Evolutionary conservation across 2,329 filamentous ascomycete genomes (phyloP).

Genomic region (Cryphonectria naterciae): DNA sequence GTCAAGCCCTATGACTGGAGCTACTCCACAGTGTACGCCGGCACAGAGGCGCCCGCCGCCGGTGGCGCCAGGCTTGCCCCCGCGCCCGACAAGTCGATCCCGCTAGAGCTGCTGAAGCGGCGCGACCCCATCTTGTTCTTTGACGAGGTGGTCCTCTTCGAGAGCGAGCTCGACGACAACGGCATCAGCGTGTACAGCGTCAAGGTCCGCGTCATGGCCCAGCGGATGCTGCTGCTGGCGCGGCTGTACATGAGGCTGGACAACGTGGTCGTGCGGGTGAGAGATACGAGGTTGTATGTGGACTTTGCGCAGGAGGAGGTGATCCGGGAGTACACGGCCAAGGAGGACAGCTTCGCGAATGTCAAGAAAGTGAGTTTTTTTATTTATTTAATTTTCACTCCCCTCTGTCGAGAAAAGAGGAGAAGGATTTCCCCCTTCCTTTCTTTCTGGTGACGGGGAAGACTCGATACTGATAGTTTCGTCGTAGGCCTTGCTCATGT

Average conservation of each 20-base stretch:
- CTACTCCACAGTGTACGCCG: constrained; percentile 86
- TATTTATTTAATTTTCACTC: background rate
- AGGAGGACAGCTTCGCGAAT: constrained; percentile 78
- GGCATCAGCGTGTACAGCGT: constrained; percentile 88
- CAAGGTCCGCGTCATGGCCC: constrained; percentile 92
- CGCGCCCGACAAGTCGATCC: constrained; percentile 58
- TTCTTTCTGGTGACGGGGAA: too few species aligned
- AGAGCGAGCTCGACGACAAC: constrained; percentile 97
- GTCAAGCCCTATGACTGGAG: constrained; percentile 99
- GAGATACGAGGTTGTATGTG: constrained; percentile 89
- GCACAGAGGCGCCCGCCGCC: constrained; percentile 54
- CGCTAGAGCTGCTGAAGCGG: constrained; percentile 82
- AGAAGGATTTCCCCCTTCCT: too few species aligned
- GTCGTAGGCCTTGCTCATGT: constrained; percentile 51
- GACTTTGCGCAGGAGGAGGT: constrained; percentile 82
- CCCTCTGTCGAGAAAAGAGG: background rate
- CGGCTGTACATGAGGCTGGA: constrained; percentile 94
- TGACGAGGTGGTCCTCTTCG: constrained; percentile 93
- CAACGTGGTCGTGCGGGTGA: constrained; percentile 81
- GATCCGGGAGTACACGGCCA: constrained; percentile 86
- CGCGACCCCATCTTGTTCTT: constrained; percentile 96
- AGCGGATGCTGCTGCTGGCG: constrained; percentile 80
- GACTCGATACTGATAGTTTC: constrained; percentile 31
- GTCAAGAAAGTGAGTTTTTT: constrained; percentile 66
- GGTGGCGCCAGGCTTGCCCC: constrained; percentile 15